A percentile compares a stretch with the other conserved stretches of the same genome.
Evolutionary conservation across 2,329 filamentous ascomycete genomes (phyloP).

Genomic region (Cladosporium sp.): DNA sequence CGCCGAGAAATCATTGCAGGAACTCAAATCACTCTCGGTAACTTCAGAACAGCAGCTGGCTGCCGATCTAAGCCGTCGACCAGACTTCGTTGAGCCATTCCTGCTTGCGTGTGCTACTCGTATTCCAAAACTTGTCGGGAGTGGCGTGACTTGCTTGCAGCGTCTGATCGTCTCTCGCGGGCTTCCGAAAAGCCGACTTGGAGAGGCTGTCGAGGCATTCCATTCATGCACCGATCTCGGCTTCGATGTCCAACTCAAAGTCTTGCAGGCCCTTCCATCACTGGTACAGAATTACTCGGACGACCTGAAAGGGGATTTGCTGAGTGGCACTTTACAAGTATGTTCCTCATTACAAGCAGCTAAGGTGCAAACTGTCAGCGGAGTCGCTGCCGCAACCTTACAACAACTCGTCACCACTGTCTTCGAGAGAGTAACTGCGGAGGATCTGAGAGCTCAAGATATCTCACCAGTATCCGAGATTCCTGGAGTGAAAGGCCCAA

Average conservation of each 20-base stretch:
- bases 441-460: conserved; percentile 63
- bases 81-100: conserved; percentile 88
- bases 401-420: conserved; percentile 90
- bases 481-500: conserved; percentile 58
- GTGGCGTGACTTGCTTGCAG: conserved; percentile 84
- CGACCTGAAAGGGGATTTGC: conserved; percentile 73
- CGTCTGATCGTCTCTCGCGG: conserved; percentile 78
- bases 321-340: conserved; percentile 80
- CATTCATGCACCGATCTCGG: conserved; percentile 70
- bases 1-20: conserved; percentile 87
- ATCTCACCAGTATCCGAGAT: conserved; percentile 60
- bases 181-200: conserved; percentile 72
- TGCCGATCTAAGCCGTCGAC: conserved; percentile 72
- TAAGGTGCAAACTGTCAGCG: conserved; percentile 90
- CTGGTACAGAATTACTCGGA: conserved; percentile 84
- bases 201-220: conserved; percentile 82
- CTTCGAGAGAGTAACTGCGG: conserved; percentile 81
- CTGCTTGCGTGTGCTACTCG: conserved; percentile 87
- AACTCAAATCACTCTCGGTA: conserved; percentile 71
- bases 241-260: conserved; percentile 91
- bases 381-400: conserved; percentile 91
- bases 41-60: conserved; percentile 73
- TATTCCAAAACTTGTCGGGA: conserved; percentile 84
- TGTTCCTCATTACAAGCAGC: conserved; percentile 87
- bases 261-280: conserved; percentile 85